Evolutionary conservation across 441 rosid genomes (phyloP).

Genomic region (Rhodomyrtus psidioides): DNA sequence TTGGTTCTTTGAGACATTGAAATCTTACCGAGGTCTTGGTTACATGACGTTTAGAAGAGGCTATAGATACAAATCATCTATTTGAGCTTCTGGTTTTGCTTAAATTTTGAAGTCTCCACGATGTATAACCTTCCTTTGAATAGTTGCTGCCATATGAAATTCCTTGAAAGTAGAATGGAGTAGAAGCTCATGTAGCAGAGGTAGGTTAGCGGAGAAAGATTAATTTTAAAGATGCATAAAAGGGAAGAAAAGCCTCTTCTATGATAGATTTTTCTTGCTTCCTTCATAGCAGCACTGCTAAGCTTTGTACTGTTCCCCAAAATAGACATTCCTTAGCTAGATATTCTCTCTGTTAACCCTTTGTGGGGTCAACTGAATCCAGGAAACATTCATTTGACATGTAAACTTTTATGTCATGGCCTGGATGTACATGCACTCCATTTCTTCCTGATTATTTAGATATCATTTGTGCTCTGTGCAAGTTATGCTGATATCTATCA

Average conservation of each 20-base stretch:
- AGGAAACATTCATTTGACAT: not conserved
- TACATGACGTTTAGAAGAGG: not conserved
- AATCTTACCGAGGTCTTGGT: not conserved
- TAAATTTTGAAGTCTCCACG: not conserved
- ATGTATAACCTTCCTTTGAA: not conserved
- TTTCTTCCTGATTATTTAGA: not conserved
- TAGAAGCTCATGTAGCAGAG: not conserved
- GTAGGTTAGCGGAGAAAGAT: not conserved
- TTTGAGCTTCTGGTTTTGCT: not conserved
- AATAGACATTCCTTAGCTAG: not conserved
- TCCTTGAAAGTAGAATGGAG: not conserved
- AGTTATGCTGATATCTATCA: not conserved
- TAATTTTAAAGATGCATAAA: not conserved
- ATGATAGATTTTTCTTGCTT: not conserved
- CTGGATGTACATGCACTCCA: not conserved
- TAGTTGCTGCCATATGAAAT: not conserved
- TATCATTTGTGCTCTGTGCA: not conserved
- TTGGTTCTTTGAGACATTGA: not conserved
- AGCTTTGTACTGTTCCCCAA: not conserved
- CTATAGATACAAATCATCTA: not conserved
- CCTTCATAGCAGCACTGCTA: not conserved
- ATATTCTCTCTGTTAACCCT: not conserved
- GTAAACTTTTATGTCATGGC: not conserved
- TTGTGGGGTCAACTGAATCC: not conserved
- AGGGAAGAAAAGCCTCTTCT: not conserved